A percentile compares a stretch with the other conserved stretches of the same genome.
Evolutionary conservation across 2,329 filamentous ascomycete genomes (phyloP).

Genomic region (Myriosclerotinia duriaeana): DNA sequence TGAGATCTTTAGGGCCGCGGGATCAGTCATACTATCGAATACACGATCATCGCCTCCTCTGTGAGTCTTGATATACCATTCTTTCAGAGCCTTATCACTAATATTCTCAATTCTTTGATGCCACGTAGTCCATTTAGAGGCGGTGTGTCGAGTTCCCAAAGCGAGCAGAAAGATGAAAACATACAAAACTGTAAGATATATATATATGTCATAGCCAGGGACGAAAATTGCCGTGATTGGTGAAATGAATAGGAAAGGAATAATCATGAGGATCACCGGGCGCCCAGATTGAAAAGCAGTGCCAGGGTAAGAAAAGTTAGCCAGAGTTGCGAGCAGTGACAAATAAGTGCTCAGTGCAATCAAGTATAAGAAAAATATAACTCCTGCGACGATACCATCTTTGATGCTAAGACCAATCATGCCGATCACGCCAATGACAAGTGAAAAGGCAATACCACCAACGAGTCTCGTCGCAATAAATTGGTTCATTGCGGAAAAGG

Average conservation of each 20-base stretch:
- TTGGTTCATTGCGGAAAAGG: constrained; percentile 47
- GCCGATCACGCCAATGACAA: constrained; percentile 45
- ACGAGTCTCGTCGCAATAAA: constrained; percentile 47
- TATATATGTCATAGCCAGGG: constrained; percentile 50
- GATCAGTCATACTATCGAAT: constrained; percentile 41
- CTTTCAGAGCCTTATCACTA: constrained; percentile 48
- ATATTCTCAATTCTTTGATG: constrained; percentile 52
- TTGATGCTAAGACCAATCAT: constrained; percentile 50
- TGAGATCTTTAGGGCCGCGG: constrained; percentile 15
- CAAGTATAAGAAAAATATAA: constrained; percentile 60
- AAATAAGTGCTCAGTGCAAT: constrained; percentile 58
- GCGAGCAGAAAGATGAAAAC: constrained; percentile 53
- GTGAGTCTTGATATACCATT: constrained; percentile 42
- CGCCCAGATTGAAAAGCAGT: constrained; percentile 49
- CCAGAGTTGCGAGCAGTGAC: constrained; percentile 52
- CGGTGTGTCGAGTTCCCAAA: constrained; percentile 52
- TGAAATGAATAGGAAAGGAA: constrained; percentile 56
- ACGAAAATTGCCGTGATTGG: constrained; percentile 56
- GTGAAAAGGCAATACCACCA: constrained; percentile 47
- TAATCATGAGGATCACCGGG: constrained; percentile 54
- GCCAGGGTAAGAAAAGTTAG: constrained; percentile 52
- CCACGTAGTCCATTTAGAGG: constrained; percentile 60
- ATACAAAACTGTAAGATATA: constrained; percentile 57
- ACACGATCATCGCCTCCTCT: constrained; percentile 18
- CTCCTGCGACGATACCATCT: constrained; percentile 47